Percentiles rank a stretch among this genome's conserved stretches.
phyloP scores from a whole-genome alignment of 2,329 filamentous ascomycete genomes.

The Penicillium sp. region DNA sequence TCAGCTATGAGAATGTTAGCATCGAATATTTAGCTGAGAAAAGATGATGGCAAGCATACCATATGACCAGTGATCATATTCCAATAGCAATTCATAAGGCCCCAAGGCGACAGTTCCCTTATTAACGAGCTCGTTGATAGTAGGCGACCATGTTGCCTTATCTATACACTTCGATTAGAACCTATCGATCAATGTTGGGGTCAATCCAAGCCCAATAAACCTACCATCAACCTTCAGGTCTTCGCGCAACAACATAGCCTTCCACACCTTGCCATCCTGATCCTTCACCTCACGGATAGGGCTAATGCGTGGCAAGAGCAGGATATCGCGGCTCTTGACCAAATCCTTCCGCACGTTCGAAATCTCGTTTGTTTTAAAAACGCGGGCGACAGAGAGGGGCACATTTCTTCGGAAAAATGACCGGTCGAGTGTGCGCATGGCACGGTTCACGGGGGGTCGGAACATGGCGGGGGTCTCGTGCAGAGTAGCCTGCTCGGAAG shows the following conservation, averaged over 20 bases:
- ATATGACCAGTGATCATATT: conserved; percentile 85
- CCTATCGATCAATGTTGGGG: background rate
- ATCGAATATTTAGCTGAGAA: background rate
- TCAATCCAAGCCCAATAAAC: conserved; percentile 24
- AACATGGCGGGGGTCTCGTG: conserved; percentile 55
- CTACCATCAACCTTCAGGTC: conserved; percentile 40
- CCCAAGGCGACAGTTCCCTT: conserved; percentile 67
- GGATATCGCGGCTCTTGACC: conserved; percentile 62
- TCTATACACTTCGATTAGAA: conserved; percentile 45
- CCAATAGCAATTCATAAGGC: conserved; percentile 71
- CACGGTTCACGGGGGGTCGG: conserved; percentile 75
- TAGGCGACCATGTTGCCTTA: conserved; percentile 72
- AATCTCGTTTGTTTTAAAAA: conserved; percentile 74
- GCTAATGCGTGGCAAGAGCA: conserved; percentile 63
- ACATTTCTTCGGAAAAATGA: conserved; percentile 76
- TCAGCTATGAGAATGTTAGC: conserved; percentile 57
- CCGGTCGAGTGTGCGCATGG: conserved; percentile 76
- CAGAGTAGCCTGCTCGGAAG: conserved; percentile 15
- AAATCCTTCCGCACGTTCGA: conserved; percentile 67
- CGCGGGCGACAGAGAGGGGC: conserved; percentile 71
- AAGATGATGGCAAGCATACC: conserved; percentile 49
- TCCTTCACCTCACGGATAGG: conserved; percentile 60
- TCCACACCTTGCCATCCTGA: conserved; percentile 44
- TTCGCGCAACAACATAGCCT: conserved; percentile 41
- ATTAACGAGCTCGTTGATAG: conserved; percentile 66